phyloP scores from a whole-genome alignment of 169 alveolate genomes.

The Babesia microti region DNA sequence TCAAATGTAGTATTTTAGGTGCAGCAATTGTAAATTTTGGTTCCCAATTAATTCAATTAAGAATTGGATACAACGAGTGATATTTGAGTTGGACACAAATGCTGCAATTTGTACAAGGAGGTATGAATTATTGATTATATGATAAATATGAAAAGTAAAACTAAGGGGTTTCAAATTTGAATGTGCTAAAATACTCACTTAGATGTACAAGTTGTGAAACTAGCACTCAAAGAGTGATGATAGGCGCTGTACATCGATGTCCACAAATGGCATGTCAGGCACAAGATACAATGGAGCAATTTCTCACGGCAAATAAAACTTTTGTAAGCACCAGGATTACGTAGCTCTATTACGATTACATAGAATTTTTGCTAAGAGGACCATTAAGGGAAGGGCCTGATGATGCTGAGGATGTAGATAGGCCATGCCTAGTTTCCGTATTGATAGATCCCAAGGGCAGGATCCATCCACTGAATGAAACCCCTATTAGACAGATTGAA shows the following conservation, averaged over 20 bases:
- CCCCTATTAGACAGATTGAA: too few species aligned
- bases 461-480: too few species aligned
- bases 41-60: slow-evolving; percentile 34
- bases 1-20: slow-evolving; percentile 28
- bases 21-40: slow-evolving; percentile 44
- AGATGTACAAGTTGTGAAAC: background rate
- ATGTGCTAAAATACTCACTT: too few species aligned
- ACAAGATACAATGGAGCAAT: slow-evolving; percentile 37
- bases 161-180: too few species aligned
- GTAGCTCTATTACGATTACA: slow-evolving; percentile 41
- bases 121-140: too few species aligned
- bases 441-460: slow-evolving; percentile 32
- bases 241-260: slow-evolving; percentile 25
- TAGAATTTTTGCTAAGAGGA: slow-evolving; percentile 43
- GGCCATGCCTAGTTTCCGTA: slow-evolving; percentile 25
- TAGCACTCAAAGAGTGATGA: background rate
- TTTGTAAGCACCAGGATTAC: slow-evolving; percentile 4
- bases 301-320: slow-evolving; percentile 30
- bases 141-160: too few species aligned
- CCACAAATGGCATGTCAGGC: slow-evolving; percentile 53
- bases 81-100: slow-evolving; percentile 30
- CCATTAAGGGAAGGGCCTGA: slow-evolving; percentile 8
- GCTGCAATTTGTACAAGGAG: slow-evolving; percentile 36
- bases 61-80: slow-evolving; percentile 38
- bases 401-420: slow-evolving; percentile 2